Percentiles rank a stretch among this genome's conserved stretches.
Conservation (phyloP, 2,329 filamentous ascomycete genomes). For the Alternaria sp. region DNA sequence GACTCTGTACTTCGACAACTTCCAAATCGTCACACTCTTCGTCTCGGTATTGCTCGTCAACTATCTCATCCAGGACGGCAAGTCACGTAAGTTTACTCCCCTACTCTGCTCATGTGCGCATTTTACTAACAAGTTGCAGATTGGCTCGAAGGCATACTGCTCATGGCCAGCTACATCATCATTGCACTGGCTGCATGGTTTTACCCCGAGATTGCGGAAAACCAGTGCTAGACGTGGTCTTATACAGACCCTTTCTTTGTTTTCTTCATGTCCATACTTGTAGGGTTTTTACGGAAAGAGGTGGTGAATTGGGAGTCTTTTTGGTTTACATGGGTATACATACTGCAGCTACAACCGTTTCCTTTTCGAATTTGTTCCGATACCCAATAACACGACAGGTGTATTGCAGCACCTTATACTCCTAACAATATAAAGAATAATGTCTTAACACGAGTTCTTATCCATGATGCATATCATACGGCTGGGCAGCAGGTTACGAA, state of each 20-base stretch:
- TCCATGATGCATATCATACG: background rate
- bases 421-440: background rate
- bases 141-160: slow-evolving; percentile 66
- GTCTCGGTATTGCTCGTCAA: slow-evolving; percentile 64
- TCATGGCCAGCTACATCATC: slow-evolving; percentile 67
- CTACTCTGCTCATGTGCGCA: background rate
- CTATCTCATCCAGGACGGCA: slow-evolving; percentile 67
- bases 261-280: slow-evolving; percentile 1
- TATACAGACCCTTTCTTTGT: background rate
- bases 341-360: background rate
- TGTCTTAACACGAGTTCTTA: background rate
- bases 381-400: slow-evolving; percentile 12
- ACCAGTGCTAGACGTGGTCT: slow-evolving; percentile 17
- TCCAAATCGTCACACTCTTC: slow-evolving; percentile 76
- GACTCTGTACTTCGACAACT: slow-evolving; percentile 85
- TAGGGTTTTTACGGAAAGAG: background rate
- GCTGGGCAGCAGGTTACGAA: background rate
- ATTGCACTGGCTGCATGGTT: slow-evolving; percentile 67
- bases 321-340: background rate
- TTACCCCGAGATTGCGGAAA: slow-evolving; percentile 41
- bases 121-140: slow-evolving; percentile 42
- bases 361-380: slow-evolving; percentile 4
- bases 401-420: background rate
- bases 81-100: slow-evolving; percentile 51
- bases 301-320: background rate